Conservation (phyloP, 2,329 filamentous ascomycete species). For the Knoxdaviesia capensis region DNA sequence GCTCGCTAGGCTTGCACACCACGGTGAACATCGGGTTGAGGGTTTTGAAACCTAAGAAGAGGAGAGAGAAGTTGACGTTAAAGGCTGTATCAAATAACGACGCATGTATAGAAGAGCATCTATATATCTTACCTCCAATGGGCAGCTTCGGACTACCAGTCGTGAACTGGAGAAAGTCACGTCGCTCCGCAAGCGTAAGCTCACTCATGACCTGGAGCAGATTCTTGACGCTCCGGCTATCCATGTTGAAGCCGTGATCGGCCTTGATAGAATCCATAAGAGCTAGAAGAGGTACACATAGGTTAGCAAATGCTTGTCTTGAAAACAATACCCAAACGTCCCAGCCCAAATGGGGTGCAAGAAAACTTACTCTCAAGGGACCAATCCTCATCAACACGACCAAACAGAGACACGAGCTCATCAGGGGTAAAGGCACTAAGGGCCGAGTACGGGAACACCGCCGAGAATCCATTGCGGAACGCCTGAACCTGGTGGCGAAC, state of each 20-base stretch:
- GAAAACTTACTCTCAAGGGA: constrained; percentile 69
- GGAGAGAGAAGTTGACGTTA: constrained; percentile 12
- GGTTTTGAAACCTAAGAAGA: constrained; percentile 64
- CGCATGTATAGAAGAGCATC: background rate
- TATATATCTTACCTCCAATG: constrained; percentile 60
- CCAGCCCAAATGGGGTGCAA: background rate
- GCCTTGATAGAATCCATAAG: constrained; percentile 98
- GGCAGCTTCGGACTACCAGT: constrained; percentile 95
- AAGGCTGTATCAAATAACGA: background rate
- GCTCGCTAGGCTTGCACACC: constrained; percentile 95
- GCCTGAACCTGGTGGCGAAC: constrained; percentile 79
- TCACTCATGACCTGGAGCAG: constrained; percentile 89
- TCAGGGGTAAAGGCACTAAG: constrained; percentile 86
- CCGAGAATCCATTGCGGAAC: constrained; percentile 78
- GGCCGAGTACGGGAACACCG: constrained; percentile 89
- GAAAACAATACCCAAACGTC: background rate
- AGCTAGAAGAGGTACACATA: constrained; percentile 26
- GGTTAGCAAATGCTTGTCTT: constrained; percentile 6
- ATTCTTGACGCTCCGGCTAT: constrained; percentile 88
- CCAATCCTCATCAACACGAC: constrained; percentile 88
- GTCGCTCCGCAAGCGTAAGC: constrained; percentile 50
- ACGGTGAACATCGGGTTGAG: constrained; percentile 98
- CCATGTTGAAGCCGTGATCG: constrained; percentile 96
- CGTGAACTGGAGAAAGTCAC: constrained; percentile 93
- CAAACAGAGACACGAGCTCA: constrained; percentile 88